Percentiles rank a stretch among this genome's conserved stretches.
These are phyloP conservation scores for Populus hybrid DNA, from an alignment of 441 rosid species.

Conservation along the genomic window DNA sequence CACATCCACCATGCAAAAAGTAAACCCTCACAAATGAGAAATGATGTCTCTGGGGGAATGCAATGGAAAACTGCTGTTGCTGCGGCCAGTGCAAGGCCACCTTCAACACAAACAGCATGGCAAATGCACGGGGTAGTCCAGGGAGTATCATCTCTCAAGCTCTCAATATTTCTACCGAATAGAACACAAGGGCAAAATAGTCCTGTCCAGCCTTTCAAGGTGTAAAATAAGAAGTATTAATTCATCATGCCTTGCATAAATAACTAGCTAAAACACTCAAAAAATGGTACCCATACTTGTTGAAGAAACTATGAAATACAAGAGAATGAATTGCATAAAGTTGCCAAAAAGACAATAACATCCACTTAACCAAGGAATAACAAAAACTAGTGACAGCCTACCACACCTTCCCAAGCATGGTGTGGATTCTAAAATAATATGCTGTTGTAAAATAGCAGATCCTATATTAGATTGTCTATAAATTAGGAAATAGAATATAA, in stretches of 20 bases:
- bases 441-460: too few relatives aligned
- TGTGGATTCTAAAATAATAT: not conserved
- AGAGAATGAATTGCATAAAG: not conserved
- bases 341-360: not conserved
- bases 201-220: conserved; percentile 62
- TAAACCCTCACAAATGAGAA: conserved; percentile 75
- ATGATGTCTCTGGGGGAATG: conserved; percentile 69
- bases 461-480: too few relatives aligned
- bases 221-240: conserved; percentile 1
- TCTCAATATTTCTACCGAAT: conserved; percentile 81
- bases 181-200: conserved; percentile 83
- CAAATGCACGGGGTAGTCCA: conserved; percentile 80
- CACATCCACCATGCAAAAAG: conserved; percentile 98
- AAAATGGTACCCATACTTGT: not conserved
- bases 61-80: conserved; percentile 64
- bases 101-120: conserved; percentile 86
- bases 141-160: conserved; percentile 67
- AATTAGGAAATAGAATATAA: too few relatives aligned
- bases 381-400: not conserved
- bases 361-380: not conserved
- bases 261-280: not conserved
- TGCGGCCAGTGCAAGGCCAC: conserved; percentile 72
- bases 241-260: not conserved
- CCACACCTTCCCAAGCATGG: not conserved
- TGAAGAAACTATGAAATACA: not conserved